A percentile compares a stretch with the other conserved stretches of the same genome.
These are phyloP conservation scores for Saturnispora quitensis DNA, from an alignment of 805 yeast genomes.

Conservation along the genomic window DNA sequence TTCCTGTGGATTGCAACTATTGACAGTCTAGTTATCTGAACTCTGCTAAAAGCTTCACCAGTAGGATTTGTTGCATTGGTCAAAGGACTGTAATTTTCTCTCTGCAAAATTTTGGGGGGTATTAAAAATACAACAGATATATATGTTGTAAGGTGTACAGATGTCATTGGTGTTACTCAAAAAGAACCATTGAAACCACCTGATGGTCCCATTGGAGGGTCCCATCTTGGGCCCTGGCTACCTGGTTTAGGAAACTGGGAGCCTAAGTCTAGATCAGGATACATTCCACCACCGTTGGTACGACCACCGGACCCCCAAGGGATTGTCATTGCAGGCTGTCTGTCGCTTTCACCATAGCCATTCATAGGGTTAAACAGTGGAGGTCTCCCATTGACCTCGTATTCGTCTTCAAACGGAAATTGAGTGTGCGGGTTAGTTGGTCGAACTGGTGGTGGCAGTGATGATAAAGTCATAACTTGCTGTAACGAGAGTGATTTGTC, in stretches of 20 bases:
- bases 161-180: conserved; percentile 11
- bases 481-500: neutral
- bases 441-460: neutral
- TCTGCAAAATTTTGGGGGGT: neutral
- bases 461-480: neutral
- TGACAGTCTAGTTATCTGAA: neutral
- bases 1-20: neutral
- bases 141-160: neutral
- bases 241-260: neutral
- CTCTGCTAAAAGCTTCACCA: neutral
- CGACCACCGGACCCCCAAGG: conserved; percentile 2
- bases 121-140: neutral
- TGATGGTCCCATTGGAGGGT: conserved; percentile 8
- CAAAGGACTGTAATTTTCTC: neutral
- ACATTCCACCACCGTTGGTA: conserved; percentile 1
- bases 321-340: neutral
- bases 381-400: neutral
- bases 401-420: conserved; percentile 7
- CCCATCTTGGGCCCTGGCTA: conserved; percentile 1
- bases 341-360: conserved; percentile 5
- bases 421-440: neutral
- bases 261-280: neutral
- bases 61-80: neutral
- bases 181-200: neutral
- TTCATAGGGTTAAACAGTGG: neutral